A percentile compares a stretch with the other conserved stretches of the same genome.
These are phyloP conservation scores for Penicillium coffeae DNA, from an alignment of 495 filamentous ascomycete species.

Conservation along the genomic window DNA sequence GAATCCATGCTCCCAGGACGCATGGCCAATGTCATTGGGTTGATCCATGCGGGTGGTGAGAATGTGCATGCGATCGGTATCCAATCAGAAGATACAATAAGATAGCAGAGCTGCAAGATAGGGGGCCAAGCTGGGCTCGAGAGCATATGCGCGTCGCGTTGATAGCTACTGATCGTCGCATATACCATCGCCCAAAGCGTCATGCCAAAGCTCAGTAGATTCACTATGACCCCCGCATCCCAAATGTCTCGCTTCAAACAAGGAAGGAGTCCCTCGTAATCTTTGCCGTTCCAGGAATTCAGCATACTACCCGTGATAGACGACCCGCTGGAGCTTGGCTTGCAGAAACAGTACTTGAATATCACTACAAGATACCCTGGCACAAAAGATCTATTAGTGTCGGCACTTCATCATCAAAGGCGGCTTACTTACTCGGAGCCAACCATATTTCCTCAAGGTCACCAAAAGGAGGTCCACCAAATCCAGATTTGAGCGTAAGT, in stretches of 20 bases:
- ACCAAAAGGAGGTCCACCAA: conserved; percentile 20
- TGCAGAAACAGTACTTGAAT: conserved; percentile 28
- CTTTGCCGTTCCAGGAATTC: conserved; percentile 24
- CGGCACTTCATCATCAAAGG: background rate
- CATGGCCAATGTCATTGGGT: background rate
- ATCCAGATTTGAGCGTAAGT: conserved; percentile 17
- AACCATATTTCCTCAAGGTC: conserved; percentile 37
- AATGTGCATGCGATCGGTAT: conserved; percentile 28
- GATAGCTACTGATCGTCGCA: background rate
- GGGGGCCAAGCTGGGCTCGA: conserved; percentile 27
- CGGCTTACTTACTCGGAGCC: conserved; percentile 19
- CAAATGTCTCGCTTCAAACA: conserved; percentile 16
- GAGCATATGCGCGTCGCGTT: conserved; percentile 2
- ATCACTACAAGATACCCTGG: conserved; percentile 22
- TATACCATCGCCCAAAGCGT: conserved; percentile 11
- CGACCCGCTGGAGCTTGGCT: conserved; percentile 28
- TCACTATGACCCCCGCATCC: conserved; percentile 23
- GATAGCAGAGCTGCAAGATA: conserved; percentile 24
- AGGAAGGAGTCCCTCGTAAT: conserved; percentile 4
- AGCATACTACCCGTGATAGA: conserved; percentile 36
- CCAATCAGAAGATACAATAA: conserved; percentile 21
- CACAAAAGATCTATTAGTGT: background rate
- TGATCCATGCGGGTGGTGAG: conserved; percentile 12
- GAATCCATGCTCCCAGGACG: background rate
- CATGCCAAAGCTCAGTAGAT: conserved; percentile 13